Conservation (phyloP, 495 filamentous ascomycete genomes). For the Aspergillus bridgeri region DNA sequence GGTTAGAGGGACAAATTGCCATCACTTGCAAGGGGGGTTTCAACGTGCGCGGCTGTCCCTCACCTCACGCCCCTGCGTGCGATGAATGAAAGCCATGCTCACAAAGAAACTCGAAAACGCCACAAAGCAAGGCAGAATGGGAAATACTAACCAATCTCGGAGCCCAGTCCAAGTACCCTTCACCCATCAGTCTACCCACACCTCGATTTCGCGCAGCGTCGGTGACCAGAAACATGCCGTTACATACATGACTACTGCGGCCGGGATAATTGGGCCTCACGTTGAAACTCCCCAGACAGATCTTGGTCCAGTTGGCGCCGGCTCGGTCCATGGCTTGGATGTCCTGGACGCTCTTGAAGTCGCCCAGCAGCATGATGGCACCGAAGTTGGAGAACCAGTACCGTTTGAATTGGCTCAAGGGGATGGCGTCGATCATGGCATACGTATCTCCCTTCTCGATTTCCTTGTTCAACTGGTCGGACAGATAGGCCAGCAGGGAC, state of each 20-base stretch:
- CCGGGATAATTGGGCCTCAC: conserved; percentile 98
- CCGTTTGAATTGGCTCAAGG: conserved; percentile 68
- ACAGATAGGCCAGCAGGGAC: conserved; percentile 74
- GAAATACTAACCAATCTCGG: conserved; percentile 70
- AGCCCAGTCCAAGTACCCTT: conserved; percentile 92
- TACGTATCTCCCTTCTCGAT: conserved; percentile 97
- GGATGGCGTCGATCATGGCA: conserved; percentile 80
- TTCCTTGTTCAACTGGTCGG: conserved; percentile 85
- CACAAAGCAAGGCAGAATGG: background rate
- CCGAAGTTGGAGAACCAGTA: conserved; percentile 98
- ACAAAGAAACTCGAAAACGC: background rate
- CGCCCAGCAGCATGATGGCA: conserved; percentile 88
- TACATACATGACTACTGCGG: conserved; percentile 92
- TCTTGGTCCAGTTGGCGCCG: conserved; percentile 73
- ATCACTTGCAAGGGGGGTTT: background rate
- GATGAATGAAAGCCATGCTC: background rate
- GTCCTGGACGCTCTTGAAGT: conserved; percentile 64
- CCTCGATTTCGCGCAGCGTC: conserved; percentile 85
- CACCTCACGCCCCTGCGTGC: background rate
- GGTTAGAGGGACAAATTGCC: background rate
- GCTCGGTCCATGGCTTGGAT: conserved; percentile 48
- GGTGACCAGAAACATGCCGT: conserved; percentile 91
- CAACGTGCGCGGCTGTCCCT: background rate
- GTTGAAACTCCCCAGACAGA: conserved; percentile 92
- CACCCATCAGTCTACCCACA: conserved; percentile 89